Conservation (phyloP, 2,329 filamentous ascomycete species). For the Graphium sp. region DNA sequence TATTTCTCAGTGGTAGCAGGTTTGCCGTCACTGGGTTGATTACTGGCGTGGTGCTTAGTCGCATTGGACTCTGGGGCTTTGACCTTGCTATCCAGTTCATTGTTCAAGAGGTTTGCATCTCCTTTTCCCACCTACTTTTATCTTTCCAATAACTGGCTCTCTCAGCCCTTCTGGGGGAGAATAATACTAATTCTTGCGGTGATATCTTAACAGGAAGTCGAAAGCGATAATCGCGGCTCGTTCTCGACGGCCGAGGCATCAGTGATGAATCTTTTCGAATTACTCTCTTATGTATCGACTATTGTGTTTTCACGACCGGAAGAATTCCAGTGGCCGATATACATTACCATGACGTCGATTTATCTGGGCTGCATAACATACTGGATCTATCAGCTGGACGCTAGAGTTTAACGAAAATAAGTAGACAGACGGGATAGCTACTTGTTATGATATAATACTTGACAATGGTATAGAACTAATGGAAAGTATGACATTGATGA, state of each 20-base stretch:
- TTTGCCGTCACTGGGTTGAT: conserved; percentile 6
- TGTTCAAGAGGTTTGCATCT: conserved; percentile 35
- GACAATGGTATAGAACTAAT: too few relatives aligned
- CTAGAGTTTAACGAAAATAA: too few relatives aligned
- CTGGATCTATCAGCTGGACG: too few relatives aligned
- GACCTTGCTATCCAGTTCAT: conserved; percentile 43
- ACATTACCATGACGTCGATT: conserved; percentile 39
- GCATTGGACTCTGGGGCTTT: conserved; percentile 44
- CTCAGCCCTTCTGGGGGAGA: neutral
- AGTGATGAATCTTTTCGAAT: conserved; percentile 53
- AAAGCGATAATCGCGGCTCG: conserved; percentile 37
- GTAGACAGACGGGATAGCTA: too few relatives aligned
- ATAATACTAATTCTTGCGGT: too few relatives aligned
- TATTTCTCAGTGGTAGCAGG: conserved; percentile 14
- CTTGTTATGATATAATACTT: too few relatives aligned
- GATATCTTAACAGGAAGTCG: too few relatives aligned
- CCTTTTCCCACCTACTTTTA: neutral
- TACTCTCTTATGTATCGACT: conserved; percentile 48
- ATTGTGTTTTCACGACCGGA: conserved; percentile 45
- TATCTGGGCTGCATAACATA: too few relatives aligned
- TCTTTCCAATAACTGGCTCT: conserved; percentile 1
- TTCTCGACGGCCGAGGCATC: conserved; percentile 55
- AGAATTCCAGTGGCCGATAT: conserved; percentile 46
- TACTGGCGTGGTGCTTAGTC: conserved; percentile 20
- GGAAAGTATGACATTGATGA: too few relatives aligned